These are phyloP conservation scores for Fusarium coffeatum DNA, from an alignment of 2,329 filamentous ascomycete species.

Conservation along the genomic window DNA sequence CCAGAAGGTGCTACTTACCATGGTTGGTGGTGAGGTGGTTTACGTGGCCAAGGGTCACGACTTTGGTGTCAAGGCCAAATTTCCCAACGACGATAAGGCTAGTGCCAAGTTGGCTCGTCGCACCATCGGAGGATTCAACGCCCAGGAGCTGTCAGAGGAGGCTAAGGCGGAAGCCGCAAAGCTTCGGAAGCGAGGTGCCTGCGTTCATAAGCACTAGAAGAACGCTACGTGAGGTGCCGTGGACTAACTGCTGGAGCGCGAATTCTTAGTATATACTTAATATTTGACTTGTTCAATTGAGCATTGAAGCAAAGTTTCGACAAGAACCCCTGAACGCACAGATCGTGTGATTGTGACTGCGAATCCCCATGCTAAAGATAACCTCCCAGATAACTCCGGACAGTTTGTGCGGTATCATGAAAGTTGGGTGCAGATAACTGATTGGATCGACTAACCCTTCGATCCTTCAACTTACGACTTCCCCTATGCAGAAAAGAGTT, in stretches of 20 bases:
- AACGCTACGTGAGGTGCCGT: not conserved
- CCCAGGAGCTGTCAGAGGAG: slow-evolving; percentile 21
- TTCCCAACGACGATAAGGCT: slow-evolving; percentile 37
- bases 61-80: slow-evolving; percentile 43
- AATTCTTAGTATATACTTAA: not conserved
- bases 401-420: not conserved
- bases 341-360: not conserved
- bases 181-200: slow-evolving; percentile 36
- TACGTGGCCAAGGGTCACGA: slow-evolving; percentile 42
- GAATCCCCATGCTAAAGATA: not conserved
- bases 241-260: not conserved
- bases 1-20: slow-evolving; percentile 42
- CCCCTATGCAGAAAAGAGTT: not conserved
- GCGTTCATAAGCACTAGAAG: slow-evolving; percentile 34
- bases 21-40: slow-evolving; percentile 45
- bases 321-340: not conserved
- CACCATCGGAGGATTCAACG: slow-evolving; percentile 36
- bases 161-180: slow-evolving; percentile 15
- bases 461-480: not conserved
- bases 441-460: not conserved
- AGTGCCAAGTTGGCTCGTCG: slow-evolving; percentile 31
- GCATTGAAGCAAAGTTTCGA: not conserved
- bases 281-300: not conserved
- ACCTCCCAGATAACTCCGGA: not conserved
- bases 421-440: not conserved